Evolutionary conservation across 805 yeast species (phyloP).

Genomic region (Kockiozyma suomiensis): DNA sequence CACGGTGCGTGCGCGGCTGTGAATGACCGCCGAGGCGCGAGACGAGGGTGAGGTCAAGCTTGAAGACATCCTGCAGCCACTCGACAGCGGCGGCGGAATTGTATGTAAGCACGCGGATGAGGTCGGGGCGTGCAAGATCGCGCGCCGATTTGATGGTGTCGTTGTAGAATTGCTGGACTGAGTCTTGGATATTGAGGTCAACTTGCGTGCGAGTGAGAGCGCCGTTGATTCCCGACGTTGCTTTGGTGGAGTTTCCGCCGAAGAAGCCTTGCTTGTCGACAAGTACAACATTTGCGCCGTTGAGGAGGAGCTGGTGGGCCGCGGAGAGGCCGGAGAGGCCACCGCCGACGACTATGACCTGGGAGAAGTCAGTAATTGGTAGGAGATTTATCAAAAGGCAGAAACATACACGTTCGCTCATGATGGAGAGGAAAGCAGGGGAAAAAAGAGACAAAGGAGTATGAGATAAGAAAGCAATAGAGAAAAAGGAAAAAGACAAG

Average conservation of each 20-base stretch:
- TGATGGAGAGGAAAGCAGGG: too few species aligned
- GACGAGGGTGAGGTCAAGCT: slow-evolving; percentile 64
- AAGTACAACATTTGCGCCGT: slow-evolving; percentile 57
- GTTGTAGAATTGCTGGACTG: slow-evolving; percentile 58
- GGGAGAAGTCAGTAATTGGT: neutral
- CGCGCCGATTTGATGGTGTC: slow-evolving; percentile 73
- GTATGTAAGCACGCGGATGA: slow-evolving; percentile 61
- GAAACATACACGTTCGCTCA: slow-evolving; percentile 18
- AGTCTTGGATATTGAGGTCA: slow-evolving; percentile 54
- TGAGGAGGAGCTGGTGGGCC: slow-evolving; percentile 57
- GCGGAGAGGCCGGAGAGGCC: slow-evolving; percentile 68
- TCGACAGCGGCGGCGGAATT: slow-evolving; percentile 68
- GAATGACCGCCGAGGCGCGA: slow-evolving; percentile 85
- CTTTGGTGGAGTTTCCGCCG: slow-evolving; percentile 68
- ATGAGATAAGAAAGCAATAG: neutral
- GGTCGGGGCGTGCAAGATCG: slow-evolving; percentile 56
- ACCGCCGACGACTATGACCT: slow-evolving; percentile 61
- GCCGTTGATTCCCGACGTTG: slow-evolving; percentile 74
- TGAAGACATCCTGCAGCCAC: slow-evolving; percentile 70
- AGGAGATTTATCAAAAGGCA: neutral
- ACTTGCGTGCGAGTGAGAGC: slow-evolving; percentile 66
- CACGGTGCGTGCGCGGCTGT: slow-evolving; percentile 78
- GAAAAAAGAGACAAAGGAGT: neutral
- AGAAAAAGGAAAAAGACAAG: neutral
- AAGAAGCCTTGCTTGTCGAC: slow-evolving; percentile 63